Evolutionary conservation across 495 filamentous ascomycete genomes (phyloP).

Genomic region (Pyrenopolyporus hunteri): DNA sequence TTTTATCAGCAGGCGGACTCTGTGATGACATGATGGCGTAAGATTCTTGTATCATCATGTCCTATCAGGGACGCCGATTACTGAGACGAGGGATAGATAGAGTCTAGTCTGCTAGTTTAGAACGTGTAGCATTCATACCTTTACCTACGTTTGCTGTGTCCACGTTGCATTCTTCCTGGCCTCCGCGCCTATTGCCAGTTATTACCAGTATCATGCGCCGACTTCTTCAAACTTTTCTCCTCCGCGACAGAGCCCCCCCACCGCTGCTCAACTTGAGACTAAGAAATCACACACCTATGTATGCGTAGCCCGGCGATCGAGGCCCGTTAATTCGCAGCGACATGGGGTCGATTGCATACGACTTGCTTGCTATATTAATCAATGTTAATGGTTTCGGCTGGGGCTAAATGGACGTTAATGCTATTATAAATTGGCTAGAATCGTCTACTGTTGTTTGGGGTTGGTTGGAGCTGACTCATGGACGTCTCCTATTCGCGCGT

Average conservation of each 20-base stretch:
- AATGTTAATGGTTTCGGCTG: slow-evolving; percentile 24
- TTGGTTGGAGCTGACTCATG: slow-evolving; percentile 23
- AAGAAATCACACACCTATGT: slow-evolving; percentile 1
- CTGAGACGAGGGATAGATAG: slow-evolving; percentile 27
- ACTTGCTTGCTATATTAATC: slow-evolving; percentile 21
- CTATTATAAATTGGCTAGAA: slow-evolving; percentile 35
- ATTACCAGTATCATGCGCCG: slow-evolving; percentile 26
- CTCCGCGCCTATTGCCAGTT: slow-evolving; percentile 4
- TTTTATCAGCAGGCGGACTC: slow-evolving; percentile 26
- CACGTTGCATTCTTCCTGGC: slow-evolving; percentile 32
- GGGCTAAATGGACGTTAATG: slow-evolving; percentile 35
- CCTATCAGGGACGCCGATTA: slow-evolving; percentile 30
- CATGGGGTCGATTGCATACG: background rate
- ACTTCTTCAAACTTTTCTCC: slow-evolving; percentile 18
- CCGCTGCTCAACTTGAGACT: slow-evolving; percentile 29
- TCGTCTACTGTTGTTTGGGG: slow-evolving; percentile 22
- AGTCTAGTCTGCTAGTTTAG: slow-evolving; percentile 35
- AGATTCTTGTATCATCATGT: slow-evolving; percentile 35
- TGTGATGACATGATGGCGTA: slow-evolving; percentile 41
- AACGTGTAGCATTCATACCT: slow-evolving; percentile 20
- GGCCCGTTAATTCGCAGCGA: background rate
- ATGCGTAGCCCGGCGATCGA: slow-evolving; percentile 2
- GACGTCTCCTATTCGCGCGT: slow-evolving; percentile 6
- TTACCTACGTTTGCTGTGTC: slow-evolving; percentile 19
- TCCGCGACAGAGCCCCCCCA: slow-evolving; percentile 23